Evolutionary conservation across 2,329 filamentous ascomycete species (phyloP), one percentile per base, ranked within the genome.

Genomic region (Aspergillus niger): DNA sequence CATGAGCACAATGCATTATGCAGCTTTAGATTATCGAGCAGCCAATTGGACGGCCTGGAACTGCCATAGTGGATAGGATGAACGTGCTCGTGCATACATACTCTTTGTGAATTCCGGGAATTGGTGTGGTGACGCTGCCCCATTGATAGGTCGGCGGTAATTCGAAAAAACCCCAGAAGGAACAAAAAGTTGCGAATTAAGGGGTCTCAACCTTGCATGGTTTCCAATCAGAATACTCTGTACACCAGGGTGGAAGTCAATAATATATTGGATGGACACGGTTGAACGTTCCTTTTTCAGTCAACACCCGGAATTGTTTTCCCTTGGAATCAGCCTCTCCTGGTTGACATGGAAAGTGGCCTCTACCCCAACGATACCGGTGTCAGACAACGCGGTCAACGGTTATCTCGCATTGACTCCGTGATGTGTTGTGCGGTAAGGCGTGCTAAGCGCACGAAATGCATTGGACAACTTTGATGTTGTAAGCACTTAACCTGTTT

Each of bases 41-140:
- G 28, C 47, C 51, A 61, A 55, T 56, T 28, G 51, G 38, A 48
- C 15, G 13, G 32, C 20, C 30, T 49, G 20, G 47, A 52, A 41
- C 7, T 32, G 17, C 49, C 47, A 15, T 17, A 3, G 54, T 58
- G 51, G 51, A 17, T 52, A 36, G 11, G n/a, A 10, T 54, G 50
- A 60, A 63, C 50, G 61, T 63, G 61, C 49, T 53, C 43, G 30
- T 38, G 51, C 41, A 48, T 55, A 55, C 48, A 22, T 60, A 32
- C 55, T 60, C 54, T 26, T 32, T 22, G 11, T 55, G 55, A 41
- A 39, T 58, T 60, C 54, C 61, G 54, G 58, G 58, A 60, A 58
- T 41, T 55, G 20, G 13, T 24, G 39, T 55, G 20, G 13, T 24
- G 39, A 55, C 28, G 47, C 47, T 30, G 26, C 26, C 47, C 51